Percentiles rank a stretch among this genome's conserved stretches.
These are phyloP conservation scores for Phycomyces blakesleeanus DNA, from an alignment of 192 early-diverging fungal species.

Conservation along the genomic window DNA sequence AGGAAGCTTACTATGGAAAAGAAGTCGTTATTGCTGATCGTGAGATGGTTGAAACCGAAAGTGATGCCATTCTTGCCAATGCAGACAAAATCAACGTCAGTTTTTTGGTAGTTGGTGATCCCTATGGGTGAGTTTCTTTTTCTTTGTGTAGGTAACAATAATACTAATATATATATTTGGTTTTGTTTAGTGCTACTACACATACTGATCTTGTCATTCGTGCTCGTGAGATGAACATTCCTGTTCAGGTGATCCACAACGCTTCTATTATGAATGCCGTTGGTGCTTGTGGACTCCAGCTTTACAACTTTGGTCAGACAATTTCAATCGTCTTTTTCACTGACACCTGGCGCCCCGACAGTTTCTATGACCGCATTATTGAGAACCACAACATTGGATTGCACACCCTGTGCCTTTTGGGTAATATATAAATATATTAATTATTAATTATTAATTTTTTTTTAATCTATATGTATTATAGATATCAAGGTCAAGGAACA, in stretches of 20 bases:
- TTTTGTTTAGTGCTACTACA: constrained; percentile 77
- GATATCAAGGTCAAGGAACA: constrained; percentile 99
- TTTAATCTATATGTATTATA: constrained; percentile 6
- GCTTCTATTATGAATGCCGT: constrained; percentile 99
- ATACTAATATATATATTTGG: neutral
- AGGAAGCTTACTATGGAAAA: constrained; percentile 89
- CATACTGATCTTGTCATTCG: constrained; percentile 96
- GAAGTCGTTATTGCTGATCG: constrained; percentile 86
- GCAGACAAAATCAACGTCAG: constrained; percentile 89
- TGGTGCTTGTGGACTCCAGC: constrained; percentile 90
- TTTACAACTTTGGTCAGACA: constrained; percentile 98
- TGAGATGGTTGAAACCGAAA: constrained; percentile 94
- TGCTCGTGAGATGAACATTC: constrained; percentile 81
- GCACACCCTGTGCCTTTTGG: constrained; percentile 91
- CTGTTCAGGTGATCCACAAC: constrained; percentile 93
- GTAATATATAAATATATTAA: constrained; percentile 14
- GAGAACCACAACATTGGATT: constrained; percentile 80
- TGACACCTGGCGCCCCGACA: constrained; percentile 93
- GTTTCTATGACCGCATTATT: constrained; percentile 91
- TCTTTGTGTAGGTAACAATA: neutral
- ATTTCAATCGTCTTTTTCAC: constrained; percentile 98
- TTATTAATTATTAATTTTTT: neutral
- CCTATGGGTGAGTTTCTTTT: constrained; percentile 62
- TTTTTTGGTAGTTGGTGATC: constrained; percentile 97
- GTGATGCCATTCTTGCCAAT: constrained; percentile 82